Evolutionary conservation across 805 yeast species (phyloP), one percentile per base, ranked within the genome.

Genomic region (Candida peoriensis): DNA sequence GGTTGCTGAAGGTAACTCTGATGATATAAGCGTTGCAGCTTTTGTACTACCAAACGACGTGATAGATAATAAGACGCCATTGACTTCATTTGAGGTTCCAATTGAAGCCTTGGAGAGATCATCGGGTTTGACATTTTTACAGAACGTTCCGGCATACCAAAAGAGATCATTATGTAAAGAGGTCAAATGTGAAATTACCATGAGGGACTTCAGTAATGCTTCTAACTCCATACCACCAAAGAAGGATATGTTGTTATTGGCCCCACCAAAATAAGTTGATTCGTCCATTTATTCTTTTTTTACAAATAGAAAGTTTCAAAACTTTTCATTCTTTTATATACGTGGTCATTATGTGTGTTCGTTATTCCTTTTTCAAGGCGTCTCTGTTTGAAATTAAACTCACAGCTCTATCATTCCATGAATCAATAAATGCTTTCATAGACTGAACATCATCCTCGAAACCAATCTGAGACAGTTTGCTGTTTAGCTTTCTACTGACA

Each of bases 31-130:
- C 3, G 86, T 87, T 8, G 97, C 83, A 1, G 96, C 97, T 0
- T 93, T 93, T 64, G 96, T 93, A 11, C 58, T 93, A 47, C 98
- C 98, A 19, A 93, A 93, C 55, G 87, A 72, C n/a, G 65, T 58
- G 7, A 89, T 93, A 34, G 66, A 76, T 32, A 93, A 93, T 55
- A 61, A 63, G 17, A 72, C 75, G 2, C 88, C 89, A 6, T 64
- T 93, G 42, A 75, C 75, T 26, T 65, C 72, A 8, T 93, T 88
- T 61, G 83, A 83, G 54, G 95, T 89, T 8, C 97, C 97, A 2
- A 58, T 89, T 1, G 90, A 89, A 44, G 94, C 96, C 1, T 62
- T 93, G 37, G 97, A 93, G 59, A 73, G 85, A 50, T 73, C 95
- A 2, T 68, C 89, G 2, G 99, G 99, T 1, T 66, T 89, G 38